A percentile compares a stretch with the other conserved stretches of the same genome.
phyloP scores from a whole-genome alignment of 78 protist species.

The Cyanophora paradoxa region DNA sequence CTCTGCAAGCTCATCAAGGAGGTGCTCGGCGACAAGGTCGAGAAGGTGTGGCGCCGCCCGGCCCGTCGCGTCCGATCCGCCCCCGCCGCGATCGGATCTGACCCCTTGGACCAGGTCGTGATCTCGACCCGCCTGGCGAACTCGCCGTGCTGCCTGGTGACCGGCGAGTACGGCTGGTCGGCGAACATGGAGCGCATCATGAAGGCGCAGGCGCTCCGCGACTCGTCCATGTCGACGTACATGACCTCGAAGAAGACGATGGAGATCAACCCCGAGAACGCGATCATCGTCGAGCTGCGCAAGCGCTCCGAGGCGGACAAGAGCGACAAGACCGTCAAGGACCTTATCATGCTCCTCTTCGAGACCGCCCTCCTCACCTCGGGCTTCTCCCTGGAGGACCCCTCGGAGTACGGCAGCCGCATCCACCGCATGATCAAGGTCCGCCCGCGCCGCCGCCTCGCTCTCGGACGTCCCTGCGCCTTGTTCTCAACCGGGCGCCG shows the following conservation, averaged over 20 bases:
- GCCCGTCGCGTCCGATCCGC: too few relatives aligned
- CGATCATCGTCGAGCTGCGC: constrained; percentile 82
- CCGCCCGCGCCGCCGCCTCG: too few relatives aligned
- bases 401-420: constrained; percentile 82
- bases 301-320: constrained; percentile 66
- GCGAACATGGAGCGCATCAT: constrained; percentile 99
- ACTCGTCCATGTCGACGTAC: constrained; percentile 85
- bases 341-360: constrained; percentile 87
- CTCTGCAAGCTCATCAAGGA: constrained; percentile 96
- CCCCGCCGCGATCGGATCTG: too few relatives aligned
- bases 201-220: constrained; percentile 98
- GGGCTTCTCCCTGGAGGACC: constrained; percentile 97
- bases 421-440: constrained; percentile 97
- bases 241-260: constrained; percentile 94
- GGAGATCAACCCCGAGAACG: constrained; percentile 95
- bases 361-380: constrained; percentile 95
- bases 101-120: constrained; percentile 9
- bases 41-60: constrained; percentile 73
- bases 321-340: constrained; percentile 88
- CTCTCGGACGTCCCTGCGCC: too few relatives aligned
- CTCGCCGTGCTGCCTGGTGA: constrained; percentile 94
- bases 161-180: constrained; percentile 97
- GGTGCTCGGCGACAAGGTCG: constrained; percentile 97
- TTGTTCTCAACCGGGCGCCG: neutral
- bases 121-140: constrained; percentile 80